Base-by-base conservation (phyloP, 176 grass and related monocot species). In the Dactylis glomerata region DNA sequence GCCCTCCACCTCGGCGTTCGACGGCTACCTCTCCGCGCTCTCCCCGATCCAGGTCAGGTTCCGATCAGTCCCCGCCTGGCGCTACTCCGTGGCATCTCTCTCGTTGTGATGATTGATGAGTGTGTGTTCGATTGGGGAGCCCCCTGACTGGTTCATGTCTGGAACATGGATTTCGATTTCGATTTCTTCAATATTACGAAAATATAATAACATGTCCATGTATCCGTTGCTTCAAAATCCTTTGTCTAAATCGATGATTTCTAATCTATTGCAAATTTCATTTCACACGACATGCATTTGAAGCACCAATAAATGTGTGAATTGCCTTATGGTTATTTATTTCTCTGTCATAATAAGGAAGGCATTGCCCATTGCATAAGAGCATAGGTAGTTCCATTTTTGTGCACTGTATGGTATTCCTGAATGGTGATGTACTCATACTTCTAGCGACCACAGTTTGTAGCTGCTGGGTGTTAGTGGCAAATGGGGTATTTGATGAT, bases 1-100 rank as follows among this genome's bases (percentile, higher is more conserved):
- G 96, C 96, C 96, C 1, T 92, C 92, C 73, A 92, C 96, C 59
- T 99, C 96, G 22, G 96, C 93, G 5, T 99, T 99, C 83, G 96
- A 99, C 45, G 90, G 96, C 0, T 99, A 86, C 81, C 81, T 99
- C 22, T 96, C 93, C 41, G 91, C 88, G 51, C 93, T 99, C 38
- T 99, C 96, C 28, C 93, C 96, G 73, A 89, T 99, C 75, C 93
- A 99, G 96, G 96, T 99, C 51, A 82, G 76, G 33, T 2, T 19
- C 51, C 58, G 68, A 86, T 69, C 84, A 26, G 10, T 9, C 5
- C 14, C 27, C 11, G 7, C 47, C 22, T 23, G 42, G 30, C 46
- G 15, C 32, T 24, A n/a, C 31, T 71, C 50, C 23, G 54, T 42
- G 31, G 8, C 17, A 76, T 66, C 47, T 28, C 8, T 19, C 26